Evolutionary conservation across 352 stramenopile genomes (phyloP).

Genomic region (Pythium rishiriense): DNA sequence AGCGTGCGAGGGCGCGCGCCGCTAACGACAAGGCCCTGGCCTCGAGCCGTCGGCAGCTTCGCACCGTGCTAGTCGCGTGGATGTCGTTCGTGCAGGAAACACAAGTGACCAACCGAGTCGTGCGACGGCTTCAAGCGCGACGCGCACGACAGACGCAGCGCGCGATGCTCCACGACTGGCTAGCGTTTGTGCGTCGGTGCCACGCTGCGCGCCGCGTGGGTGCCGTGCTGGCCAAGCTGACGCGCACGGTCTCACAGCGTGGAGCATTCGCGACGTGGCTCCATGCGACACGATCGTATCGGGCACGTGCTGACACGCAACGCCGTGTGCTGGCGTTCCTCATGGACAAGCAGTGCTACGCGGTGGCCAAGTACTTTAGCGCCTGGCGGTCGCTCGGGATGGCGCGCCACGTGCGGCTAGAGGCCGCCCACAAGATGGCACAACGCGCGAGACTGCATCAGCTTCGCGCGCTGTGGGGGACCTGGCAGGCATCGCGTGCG

Average conservation of each 20-base stretch:
- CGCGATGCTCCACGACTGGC: not conserved
- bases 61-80: not conserved
- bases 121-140: not conserved
- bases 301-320: conserved; percentile 24
- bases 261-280: conserved; percentile 18
- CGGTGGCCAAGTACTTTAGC: conserved; percentile 32
- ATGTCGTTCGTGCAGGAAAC: not conserved
- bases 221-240: not conserved
- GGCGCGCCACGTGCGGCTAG: not conserved
- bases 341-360: conserved; percentile 30
- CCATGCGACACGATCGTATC: not conserved
- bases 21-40: not conserved
- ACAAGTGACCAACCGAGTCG: not conserved
- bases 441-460: not conserved
- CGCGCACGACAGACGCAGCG: not conserved
- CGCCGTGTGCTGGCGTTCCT: conserved; percentile 40
- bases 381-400: conserved; percentile 29
- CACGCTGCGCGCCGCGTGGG: not conserved
- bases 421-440: not conserved
- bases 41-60: not conserved
- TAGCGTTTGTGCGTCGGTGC: not conserved
- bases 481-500: not conserved
- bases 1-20: not conserved
- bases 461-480: not conserved
- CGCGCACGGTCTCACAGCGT: not conserved